Base-by-base conservation (phyloP, 768 basidiomycete species). In the Hirschioporus abietinus region DNA sequence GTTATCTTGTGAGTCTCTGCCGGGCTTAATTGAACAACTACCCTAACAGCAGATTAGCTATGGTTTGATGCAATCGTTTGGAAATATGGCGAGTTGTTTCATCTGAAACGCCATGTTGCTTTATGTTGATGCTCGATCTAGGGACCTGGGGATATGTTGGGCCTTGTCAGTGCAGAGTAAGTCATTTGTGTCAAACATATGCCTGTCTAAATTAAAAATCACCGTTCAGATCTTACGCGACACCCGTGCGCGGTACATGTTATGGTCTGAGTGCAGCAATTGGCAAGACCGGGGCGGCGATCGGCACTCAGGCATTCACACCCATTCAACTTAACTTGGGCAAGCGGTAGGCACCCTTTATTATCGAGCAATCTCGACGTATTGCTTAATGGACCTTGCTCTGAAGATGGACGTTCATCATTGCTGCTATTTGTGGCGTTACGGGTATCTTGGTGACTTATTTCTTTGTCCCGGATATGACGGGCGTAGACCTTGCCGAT, bases 111-210 rank as follows among this genome's bases (percentile, higher is more conserved):
- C 52, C 42, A n/a, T 57, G 63, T 12, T 12, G 6, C 12, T 52
- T 52, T 52, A 52, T n/a, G 71, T 52, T 26, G 24, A 58, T 62
- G 8, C 63, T 20, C 27, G 25, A 23, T 66, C 25, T 68, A 88
- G 86, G 89, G 89, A 20, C 89, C 89, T 1, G 90, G 90, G 24
- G 84, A 90, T 71, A 89, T 89, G 86, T 74, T 88, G 10, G 86
- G 87, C 63, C 80, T 89, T 58, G 84, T 86, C 63, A 87, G 86
- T 64, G 84, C 85, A 20, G 89, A 89, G 86, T 88, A 71, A 76
- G 85, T 79, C 24, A 60, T 8, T 52, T 64, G 58, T 67, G 1
- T 65, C 60, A 61, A 15, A 17, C 4, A 58, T 63, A 27, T 68
- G 58, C 18, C 30, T 52, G 42, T 52, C 60, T 27, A 60, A 58